Percentiles rank a stretch among this genome's conserved stretches.
Conservation (phyloP, 257 asterid species). For the Fraxinus anomala region DNA sequence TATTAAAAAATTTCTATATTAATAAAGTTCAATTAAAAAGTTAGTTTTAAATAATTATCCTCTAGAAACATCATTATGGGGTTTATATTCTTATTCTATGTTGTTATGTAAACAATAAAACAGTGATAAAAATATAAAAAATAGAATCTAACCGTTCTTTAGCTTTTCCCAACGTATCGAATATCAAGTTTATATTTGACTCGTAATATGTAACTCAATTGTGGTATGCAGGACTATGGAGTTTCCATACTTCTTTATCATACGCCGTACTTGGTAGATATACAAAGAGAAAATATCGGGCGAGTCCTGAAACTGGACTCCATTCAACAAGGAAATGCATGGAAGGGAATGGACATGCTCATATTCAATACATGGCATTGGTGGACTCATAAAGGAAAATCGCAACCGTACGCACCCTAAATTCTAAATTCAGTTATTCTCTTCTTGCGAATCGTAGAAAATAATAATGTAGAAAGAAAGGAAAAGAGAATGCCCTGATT, state of each 20-base stretch:
- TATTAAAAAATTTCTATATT: too few species aligned
- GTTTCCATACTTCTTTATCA: slow-evolving; percentile 53
- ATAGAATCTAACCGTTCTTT: not conserved
- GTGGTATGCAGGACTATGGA: slow-evolving; percentile 55
- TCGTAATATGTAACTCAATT: not conserved
- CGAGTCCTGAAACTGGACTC: slow-evolving; percentile 60
- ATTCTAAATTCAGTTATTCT: not conserved
- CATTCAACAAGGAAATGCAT: slow-evolving; percentile 65
- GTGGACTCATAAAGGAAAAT: slow-evolving; percentile 81
- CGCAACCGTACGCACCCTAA: slow-evolving; percentile 49
- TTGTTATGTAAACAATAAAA: not conserved
- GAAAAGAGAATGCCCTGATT: not conserved
- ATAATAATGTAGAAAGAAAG: not conserved
- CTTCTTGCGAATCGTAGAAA: not conserved
- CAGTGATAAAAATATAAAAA: not conserved
- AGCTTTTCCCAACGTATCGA: not conserved
- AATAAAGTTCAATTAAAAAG: too few species aligned
- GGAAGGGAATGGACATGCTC: slow-evolving; percentile 83
- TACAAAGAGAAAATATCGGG: slow-evolving; percentile 54
- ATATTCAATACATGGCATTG: slow-evolving; percentile 82
- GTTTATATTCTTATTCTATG: not conserved
- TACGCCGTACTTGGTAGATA: slow-evolving; percentile 69
- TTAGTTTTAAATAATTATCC: not conserved
- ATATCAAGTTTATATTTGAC: too few species aligned
- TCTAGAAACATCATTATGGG: not conserved